phyloP scores from a whole-genome alignment of 1,284 basidiomycete species.

The Pseudozyma flocculosa region DNA sequence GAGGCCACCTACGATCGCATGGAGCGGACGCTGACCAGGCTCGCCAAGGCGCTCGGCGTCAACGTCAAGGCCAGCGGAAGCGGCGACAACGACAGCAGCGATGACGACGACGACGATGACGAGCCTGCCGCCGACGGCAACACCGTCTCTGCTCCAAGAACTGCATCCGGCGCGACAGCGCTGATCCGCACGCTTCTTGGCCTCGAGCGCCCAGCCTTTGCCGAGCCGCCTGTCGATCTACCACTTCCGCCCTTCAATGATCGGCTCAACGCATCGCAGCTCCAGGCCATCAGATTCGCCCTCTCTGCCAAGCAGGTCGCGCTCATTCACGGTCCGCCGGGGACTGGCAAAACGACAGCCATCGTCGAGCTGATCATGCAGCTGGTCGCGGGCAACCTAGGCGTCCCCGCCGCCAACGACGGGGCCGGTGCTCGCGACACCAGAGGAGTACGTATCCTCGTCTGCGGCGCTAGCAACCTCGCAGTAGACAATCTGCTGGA shows the following conservation, averaged over 20 bases:
- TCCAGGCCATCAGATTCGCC: slow-evolving; percentile 74
- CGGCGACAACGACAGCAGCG: neutral
- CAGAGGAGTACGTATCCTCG: slow-evolving; percentile 64
- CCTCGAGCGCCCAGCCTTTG: slow-evolving; percentile 15
- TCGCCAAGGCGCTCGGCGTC: slow-evolving; percentile 27
- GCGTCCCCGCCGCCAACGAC: slow-evolving; percentile 9
- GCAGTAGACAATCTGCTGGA: slow-evolving; percentile 67
- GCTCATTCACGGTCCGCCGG: slow-evolving; percentile 95
- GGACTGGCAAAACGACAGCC: slow-evolving; percentile 57
- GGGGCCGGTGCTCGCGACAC: slow-evolving; percentile 60
- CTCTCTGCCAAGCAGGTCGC: slow-evolving; percentile 73
- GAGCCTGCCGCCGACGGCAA: slow-evolving; percentile 8
- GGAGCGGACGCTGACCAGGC: slow-evolving; percentile 28
- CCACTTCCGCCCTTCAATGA: slow-evolving; percentile 69
- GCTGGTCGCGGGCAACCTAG: slow-evolving; percentile 36
- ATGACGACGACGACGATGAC: slow-evolving; percentile 5
- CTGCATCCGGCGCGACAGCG: slow-evolving; percentile 20
- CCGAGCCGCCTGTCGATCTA: slow-evolving; percentile 21
- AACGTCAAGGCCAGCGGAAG: slow-evolving; percentile 5
- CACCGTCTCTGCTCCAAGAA: neutral
- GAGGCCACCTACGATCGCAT: slow-evolving; percentile 81
- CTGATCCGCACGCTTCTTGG: slow-evolving; percentile 44
- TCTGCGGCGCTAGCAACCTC: slow-evolving; percentile 87
- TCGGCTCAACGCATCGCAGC: slow-evolving; percentile 78
- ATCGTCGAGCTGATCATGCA: slow-evolving; percentile 61